Percentiles rank a stretch among this genome's conserved stretches.
phyloP scores from a whole-genome alignment of 2,329 filamentous ascomycete genomes.

The Nigrograna mackinnonii region DNA sequence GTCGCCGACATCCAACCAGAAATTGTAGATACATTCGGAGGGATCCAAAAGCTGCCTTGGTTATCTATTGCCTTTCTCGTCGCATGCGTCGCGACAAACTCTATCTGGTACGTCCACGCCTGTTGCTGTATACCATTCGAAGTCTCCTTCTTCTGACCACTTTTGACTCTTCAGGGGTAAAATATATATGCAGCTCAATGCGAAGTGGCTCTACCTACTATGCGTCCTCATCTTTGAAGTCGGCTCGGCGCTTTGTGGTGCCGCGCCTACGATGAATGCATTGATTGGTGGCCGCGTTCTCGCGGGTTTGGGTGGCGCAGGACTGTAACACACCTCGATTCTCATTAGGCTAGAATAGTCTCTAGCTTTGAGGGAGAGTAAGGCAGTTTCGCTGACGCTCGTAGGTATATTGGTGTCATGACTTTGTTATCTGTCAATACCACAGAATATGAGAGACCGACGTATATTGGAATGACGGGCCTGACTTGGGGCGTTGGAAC shows the following conservation, averaged over 20 bases:
- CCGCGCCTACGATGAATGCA: constrained; percentile 22
- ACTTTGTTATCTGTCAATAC: not conserved
- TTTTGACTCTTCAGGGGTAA: constrained; percentile 49
- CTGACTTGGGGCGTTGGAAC: constrained; percentile 20
- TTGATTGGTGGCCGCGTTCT: too few relatives aligned
- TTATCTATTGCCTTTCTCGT: not conserved
- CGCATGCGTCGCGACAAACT: not conserved
- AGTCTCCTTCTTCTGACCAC: too few relatives aligned
- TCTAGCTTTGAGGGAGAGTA: constrained; percentile 44
- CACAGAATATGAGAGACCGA: constrained; percentile 8
- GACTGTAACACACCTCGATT: too few relatives aligned
- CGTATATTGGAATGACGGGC: not conserved
- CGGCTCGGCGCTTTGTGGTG: not conserved
- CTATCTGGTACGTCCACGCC: too few relatives aligned
- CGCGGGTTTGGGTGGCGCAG: too few relatives aligned
- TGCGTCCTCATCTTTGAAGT: not conserved
- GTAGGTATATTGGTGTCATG: constrained; percentile 37
- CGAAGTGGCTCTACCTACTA: not conserved
- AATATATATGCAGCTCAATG: not conserved
- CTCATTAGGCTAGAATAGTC: too few relatives aligned
- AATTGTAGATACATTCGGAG: not conserved
- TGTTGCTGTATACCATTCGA: too few relatives aligned
- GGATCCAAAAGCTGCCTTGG: not conserved
- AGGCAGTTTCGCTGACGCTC: too few relatives aligned
- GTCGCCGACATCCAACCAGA: not conserved